Evolutionary conservation across 805 yeast genomes (phyloP).

Genomic region (Kazachstania bromeliacearum): DNA sequence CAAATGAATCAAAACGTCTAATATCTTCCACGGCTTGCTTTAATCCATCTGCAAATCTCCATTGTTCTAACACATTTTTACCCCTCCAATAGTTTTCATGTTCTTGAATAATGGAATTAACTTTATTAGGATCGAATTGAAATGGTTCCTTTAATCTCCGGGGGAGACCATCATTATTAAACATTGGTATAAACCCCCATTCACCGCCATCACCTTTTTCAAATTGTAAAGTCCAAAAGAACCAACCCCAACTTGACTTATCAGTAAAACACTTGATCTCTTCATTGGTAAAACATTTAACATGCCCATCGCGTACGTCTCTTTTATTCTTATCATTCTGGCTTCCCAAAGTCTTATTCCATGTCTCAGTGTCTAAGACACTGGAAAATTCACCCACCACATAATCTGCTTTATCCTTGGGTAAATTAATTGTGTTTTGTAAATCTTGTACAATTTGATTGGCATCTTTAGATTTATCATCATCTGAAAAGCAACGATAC

Average conservation of each 20-base stretch:
- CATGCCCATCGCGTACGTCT: no score
- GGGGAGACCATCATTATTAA: constrained; percentile 37
- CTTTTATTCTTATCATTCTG: constrained; percentile 34
- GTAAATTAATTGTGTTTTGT: constrained; percentile 38
- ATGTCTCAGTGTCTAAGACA: constrained; percentile 67
- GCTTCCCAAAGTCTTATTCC: constrained; percentile 47
- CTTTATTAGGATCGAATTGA: constrained; percentile 29
- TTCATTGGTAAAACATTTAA: constrained; percentile 50
- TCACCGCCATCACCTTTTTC: constrained; percentile 89
- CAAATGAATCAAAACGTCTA: constrained; percentile 53
- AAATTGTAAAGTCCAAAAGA: constrained; percentile 88
- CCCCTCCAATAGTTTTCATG: constrained; percentile 70
- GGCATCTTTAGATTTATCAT: constrained; percentile 58
- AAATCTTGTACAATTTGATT: constrained; percentile 53
- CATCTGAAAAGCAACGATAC: constrained; percentile 76
- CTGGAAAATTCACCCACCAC: constrained; percentile 88
- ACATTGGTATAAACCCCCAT: constrained; percentile 86
- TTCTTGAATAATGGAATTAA: constrained; percentile 17
- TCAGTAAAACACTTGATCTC: constrained; percentile 40
- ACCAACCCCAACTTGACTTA: constrained; percentile 61
- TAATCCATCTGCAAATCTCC: constrained; percentile 75
- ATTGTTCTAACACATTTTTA: constrained; percentile 59
- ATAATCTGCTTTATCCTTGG: constrained; percentile 47
- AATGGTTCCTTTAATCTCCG: constrained; percentile 14
- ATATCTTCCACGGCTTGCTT: constrained; percentile 68